A percentile compares a stretch with the other conserved stretches of the same genome.
These are phyloP conservation scores for Taphrina communis DNA, from an alignment of 1,139 yeast species.

Conservation along the genomic window DNA sequence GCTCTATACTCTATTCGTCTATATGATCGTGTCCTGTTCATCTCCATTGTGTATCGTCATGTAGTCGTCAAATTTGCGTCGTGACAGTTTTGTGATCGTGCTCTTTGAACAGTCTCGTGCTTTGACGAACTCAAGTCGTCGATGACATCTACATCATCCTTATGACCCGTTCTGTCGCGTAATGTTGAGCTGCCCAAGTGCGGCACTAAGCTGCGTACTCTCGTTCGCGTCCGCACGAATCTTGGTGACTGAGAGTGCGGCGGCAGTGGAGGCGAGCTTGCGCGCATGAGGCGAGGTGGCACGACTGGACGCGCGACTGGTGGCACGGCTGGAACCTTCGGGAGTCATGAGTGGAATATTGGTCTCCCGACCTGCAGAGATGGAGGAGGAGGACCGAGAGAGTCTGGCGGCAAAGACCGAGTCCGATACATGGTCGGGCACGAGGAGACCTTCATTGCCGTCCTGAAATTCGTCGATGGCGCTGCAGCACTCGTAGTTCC, in stretches of 20 bases:
- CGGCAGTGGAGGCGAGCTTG: background rate
- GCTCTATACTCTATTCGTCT: background rate
- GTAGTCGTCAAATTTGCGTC: background rate
- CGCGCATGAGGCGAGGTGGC: conserved; percentile 19
- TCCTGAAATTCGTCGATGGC: conserved; percentile 34
- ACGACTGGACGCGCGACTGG: conserved; percentile 17
- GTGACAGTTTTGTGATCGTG: no score
- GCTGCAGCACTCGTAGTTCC: conserved; percentile 21
- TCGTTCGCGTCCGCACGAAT: background rate
- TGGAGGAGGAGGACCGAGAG: background rate
- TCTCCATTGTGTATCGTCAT: background rate
- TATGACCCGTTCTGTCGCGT: background rate
- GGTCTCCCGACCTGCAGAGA: conserved; percentile 8
- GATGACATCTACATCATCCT: background rate
- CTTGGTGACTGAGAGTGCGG: conserved; percentile 7
- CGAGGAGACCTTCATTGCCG: conserved; percentile 38
- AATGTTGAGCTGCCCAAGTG: background rate
- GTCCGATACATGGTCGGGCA: conserved; percentile 23
- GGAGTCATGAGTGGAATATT: conserved; percentile 22
- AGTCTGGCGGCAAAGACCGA: conserved; percentile 17
- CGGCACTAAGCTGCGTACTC: background rate
- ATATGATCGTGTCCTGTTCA: background rate
- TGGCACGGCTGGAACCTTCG: conserved; percentile 12
- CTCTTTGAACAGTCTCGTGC: no score
- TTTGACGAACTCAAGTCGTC: background rate